These are phyloP conservation scores for Fusarium sp. DNA, from an alignment of 2,329 filamentous ascomycete genomes.

Conservation along the genomic window DNA sequence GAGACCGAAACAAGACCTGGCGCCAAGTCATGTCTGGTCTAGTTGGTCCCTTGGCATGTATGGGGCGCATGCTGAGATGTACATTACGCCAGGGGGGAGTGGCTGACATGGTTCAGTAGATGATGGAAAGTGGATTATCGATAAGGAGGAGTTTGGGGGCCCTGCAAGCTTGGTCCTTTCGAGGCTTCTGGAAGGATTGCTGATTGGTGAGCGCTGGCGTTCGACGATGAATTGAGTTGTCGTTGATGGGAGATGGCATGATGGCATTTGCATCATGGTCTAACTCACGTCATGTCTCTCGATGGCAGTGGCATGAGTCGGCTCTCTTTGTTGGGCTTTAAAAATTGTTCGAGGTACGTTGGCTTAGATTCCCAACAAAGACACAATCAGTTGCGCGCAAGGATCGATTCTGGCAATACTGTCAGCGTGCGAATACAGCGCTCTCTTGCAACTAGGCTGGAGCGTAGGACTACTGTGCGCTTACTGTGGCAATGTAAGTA, in stretches of 20 bases:
- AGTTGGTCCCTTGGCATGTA: slow-evolving; percentile 31
- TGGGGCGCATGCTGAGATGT: slow-evolving; percentile 27
- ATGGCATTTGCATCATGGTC: slow-evolving; percentile 41
- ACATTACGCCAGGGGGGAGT: slow-evolving; percentile 16
- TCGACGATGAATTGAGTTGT: slow-evolving; percentile 31
- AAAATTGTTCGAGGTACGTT: slow-evolving; percentile 19
- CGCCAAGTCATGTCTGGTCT: slow-evolving; percentile 35
- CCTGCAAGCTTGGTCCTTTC: slow-evolving; percentile 8
- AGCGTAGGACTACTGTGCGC: neutral
- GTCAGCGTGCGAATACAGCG: slow-evolving; percentile 16
- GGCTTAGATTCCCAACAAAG: slow-evolving; percentile 20
- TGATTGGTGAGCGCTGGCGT: slow-evolving; percentile 31
- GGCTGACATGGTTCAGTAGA: neutral
- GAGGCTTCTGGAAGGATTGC: slow-evolving; percentile 37
- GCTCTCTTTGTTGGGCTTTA: slow-evolving; percentile 16
- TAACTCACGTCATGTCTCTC: slow-evolving; percentile 41
- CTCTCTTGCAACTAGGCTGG: slow-evolving; percentile 4
- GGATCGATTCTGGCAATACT: slow-evolving; percentile 20
- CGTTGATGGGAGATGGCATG: slow-evolving; percentile 32
- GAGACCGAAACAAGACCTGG: slow-evolving; percentile 43
- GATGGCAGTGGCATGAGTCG: slow-evolving; percentile 26
- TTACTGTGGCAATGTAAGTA: neutral
- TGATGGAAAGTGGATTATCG: slow-evolving; percentile 37
- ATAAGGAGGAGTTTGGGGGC: slow-evolving; percentile 38
- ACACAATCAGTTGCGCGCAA: slow-evolving; percentile 5